These are phyloP conservation scores for Amanita exitialis DNA, from an alignment of 768 basidiomycete species.

Conservation along the genomic window DNA sequence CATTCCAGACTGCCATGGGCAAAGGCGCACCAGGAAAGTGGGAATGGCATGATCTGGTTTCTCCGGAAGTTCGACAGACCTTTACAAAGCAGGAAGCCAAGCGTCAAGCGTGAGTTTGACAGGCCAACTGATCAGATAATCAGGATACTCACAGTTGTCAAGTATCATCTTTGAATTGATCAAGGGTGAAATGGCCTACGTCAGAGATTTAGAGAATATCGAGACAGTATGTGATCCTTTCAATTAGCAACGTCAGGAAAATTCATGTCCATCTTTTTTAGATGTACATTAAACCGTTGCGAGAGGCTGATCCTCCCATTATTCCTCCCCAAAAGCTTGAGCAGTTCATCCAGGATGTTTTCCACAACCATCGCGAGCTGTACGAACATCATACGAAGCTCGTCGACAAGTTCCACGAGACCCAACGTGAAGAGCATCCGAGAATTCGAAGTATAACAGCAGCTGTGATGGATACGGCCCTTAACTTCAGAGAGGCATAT, in stretches of 20 bases:
- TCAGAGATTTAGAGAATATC: constrained; percentile 87
- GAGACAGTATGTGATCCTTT: constrained; percentile 45
- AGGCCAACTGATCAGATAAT: neutral
- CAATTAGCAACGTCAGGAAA: neutral
- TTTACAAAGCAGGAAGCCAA: constrained; percentile 70
- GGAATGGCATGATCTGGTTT: constrained; percentile 85
- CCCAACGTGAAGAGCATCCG: constrained; percentile 85
- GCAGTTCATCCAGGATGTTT: constrained; percentile 78
- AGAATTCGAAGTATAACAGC: constrained; percentile 75
- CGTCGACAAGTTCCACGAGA: constrained; percentile 71
- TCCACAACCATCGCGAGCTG: constrained; percentile 79
- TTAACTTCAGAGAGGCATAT: constrained; percentile 90
- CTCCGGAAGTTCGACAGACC: constrained; percentile 44
- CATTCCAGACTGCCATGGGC: constrained; percentile 87
- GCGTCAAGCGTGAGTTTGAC: constrained; percentile 57
- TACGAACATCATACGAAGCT: constrained; percentile 66
- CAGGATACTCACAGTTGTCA: constrained; percentile 4
- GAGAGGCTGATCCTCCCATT: constrained; percentile 67
- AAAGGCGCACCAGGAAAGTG: constrained; percentile 70
- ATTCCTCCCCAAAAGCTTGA: constrained; percentile 62
- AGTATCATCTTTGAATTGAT: constrained; percentile 93
- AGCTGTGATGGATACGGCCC: constrained; percentile 75
- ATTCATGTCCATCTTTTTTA: constrained; percentile 16
- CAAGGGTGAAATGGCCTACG: constrained; percentile 94
- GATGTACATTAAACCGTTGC: constrained; percentile 80